These are phyloP conservation scores for Trematosphaeria pertusa DNA, from an alignment of 2,329 filamentous ascomycete species.

Conservation along the genomic window DNA sequence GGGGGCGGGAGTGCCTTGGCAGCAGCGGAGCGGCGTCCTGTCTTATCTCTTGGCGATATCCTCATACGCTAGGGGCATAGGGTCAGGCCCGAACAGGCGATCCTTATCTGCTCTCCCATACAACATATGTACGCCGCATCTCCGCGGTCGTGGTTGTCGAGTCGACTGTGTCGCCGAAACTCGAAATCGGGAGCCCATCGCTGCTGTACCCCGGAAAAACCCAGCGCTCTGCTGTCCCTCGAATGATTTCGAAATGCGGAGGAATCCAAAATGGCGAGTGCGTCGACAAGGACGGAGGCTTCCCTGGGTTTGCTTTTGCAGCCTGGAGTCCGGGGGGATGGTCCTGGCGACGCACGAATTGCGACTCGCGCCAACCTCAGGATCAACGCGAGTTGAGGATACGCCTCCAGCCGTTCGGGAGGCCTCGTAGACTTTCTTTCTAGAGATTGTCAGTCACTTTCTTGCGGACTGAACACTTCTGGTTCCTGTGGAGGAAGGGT, in stretches of 20 bases:
- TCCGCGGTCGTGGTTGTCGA: slow-evolving; percentile 41
- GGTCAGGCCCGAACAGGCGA: slow-evolving; percentile 19
- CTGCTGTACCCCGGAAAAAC: slow-evolving; percentile 10
- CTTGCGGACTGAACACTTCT: too few species aligned
- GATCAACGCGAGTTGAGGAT: too few species aligned
- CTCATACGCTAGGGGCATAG: slow-evolving; percentile 26
- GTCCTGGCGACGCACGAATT: slow-evolving; percentile 15
- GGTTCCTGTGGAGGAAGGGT: too few species aligned
- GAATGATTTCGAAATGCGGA: slow-evolving; percentile 1
- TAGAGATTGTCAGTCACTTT: too few species aligned
- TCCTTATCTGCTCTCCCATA: slow-evolving; percentile 37
- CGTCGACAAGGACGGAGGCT: background rate
- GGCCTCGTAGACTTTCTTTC: too few species aligned
- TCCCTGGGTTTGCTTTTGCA: slow-evolving; percentile 9
- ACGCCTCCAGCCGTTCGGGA: too few species aligned
- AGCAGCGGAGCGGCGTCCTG: slow-evolving; percentile 35
- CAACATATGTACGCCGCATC: slow-evolving; percentile 38
- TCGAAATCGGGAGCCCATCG: background rate
- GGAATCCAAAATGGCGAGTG: background rate
- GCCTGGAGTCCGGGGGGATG: slow-evolving; percentile 5
- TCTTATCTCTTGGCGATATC: slow-evolving; percentile 46
- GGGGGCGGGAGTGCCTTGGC: slow-evolving; percentile 37
- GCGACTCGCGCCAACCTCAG: too few species aligned
- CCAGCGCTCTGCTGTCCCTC: slow-evolving; percentile 13
- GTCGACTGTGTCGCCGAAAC: slow-evolving; percentile 27